These are phyloP conservation scores for Chaetothyriales sp. DNA, from an alignment of 2,329 filamentous ascomycete genomes.

Conservation along the genomic window DNA sequence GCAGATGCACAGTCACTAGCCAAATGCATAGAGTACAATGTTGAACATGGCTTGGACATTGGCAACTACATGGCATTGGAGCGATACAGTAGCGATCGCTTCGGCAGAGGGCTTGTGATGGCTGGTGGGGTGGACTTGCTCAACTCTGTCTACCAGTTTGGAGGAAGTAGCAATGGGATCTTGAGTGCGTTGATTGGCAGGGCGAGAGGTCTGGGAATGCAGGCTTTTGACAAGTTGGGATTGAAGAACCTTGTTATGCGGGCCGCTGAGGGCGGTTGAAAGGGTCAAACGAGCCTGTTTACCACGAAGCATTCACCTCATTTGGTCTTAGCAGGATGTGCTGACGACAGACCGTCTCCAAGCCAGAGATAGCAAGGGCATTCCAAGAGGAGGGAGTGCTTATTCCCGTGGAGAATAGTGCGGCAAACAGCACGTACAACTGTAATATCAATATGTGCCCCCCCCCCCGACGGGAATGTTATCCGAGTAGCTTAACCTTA, in stretches of 20 bases:
- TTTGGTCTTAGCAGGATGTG: no score
- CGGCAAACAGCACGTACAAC: no score
- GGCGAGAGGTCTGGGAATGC: slow-evolving; percentile 15
- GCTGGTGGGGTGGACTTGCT: slow-evolving; percentile 14
- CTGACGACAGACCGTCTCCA: no score
- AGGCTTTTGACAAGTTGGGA: slow-evolving; percentile 9
- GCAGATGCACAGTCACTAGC: slow-evolving; percentile 73
- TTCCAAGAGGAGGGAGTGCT: no score
- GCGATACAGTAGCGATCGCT: slow-evolving; percentile 66
- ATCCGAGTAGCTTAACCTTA: no score
- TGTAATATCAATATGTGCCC: no score
- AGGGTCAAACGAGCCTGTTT: background rate
- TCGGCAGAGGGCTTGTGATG: slow-evolving; percentile 37
- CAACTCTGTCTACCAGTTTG: slow-evolving; percentile 16
- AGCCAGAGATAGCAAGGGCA: no score
- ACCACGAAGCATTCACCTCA: no score
- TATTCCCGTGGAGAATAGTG: no score
- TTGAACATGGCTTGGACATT: slow-evolving; percentile 74
- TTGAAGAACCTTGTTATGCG: slow-evolving; percentile 16
- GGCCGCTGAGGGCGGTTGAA: slow-evolving; percentile 1
- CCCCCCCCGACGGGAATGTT: no score
- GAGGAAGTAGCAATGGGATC: slow-evolving; percentile 8
- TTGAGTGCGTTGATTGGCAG: slow-evolving; percentile 6
- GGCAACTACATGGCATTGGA: slow-evolving; percentile 68
- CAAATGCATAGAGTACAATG: slow-evolving; percentile 59